Evolutionary conservation across 495 filamentous ascomycete genomes (phyloP), one percentile per base, ranked within the genome.

Genomic region (Aspergillus ostianus): DNA sequence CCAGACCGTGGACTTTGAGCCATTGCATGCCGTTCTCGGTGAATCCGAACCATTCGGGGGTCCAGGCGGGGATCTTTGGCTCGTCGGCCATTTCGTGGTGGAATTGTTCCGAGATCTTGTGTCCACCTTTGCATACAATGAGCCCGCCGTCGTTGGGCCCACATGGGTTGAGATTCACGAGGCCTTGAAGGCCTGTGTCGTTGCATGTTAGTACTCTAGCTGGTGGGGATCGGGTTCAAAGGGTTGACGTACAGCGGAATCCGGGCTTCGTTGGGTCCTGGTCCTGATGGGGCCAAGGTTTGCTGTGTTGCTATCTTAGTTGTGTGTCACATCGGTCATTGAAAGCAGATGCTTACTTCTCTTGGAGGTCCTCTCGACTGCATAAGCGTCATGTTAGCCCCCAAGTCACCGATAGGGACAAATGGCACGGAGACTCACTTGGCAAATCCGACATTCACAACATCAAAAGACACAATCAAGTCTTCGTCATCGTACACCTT

Each of bases 221-320:
- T 45, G n/a, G 53, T 27, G 36, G n/a, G 30, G 18, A 12, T 21
- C 26, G 15, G 48, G 32, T n/a, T 19, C 23, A 10, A 10, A 10
- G 29, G 29, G 8, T 2, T 2, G 4, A 51, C 61, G 32, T 59
- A 60, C 60, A 80, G 30, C 72, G 66, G 70, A 81, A 76, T 27
- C 76, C 76, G 45, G 64, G 71, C 36, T 75, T 74, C 6, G 61
- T 58, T 8, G 77, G 77, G 51, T 74, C 68, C 59, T 81, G 79
- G 49, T 81, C 79, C 54, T 74, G 70, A 58, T 81, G 78, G 3
- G 77, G 77, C 78, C 78, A 80, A 17, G 77, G 74, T 18, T 70
- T 75, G 62, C 57, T 62, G 15, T 13, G 50, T 50, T 47, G 4
- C 7, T 44, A 1, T 58, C 18, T 45, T 15, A 27, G 47, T 18